A percentile compares a stretch with the other conserved stretches of the same genome.
Evolutionary conservation across 768 basidiomycete species (phyloP).

Genomic region (Rhizopogon vesiculosus): DNA sequence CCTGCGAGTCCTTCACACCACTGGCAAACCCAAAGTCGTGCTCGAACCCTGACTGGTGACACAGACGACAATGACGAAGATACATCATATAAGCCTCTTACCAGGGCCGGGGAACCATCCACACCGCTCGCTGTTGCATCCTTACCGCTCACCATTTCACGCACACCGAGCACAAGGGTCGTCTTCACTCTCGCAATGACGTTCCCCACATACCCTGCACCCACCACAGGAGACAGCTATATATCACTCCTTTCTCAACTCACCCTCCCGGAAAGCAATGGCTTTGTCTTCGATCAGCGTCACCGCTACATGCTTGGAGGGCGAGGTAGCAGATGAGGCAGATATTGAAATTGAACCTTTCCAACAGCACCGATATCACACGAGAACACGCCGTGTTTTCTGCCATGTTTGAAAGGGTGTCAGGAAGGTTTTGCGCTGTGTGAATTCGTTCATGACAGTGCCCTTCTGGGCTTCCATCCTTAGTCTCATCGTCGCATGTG

Average conservation of each 20-base stretch:
- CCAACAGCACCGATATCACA: slow-evolving; percentile 14
- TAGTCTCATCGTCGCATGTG: too few relatives aligned
- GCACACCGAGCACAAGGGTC: background rate
- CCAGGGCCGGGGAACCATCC: background rate
- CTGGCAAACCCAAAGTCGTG: background rate
- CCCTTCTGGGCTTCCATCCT: too few relatives aligned
- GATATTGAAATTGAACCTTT: slow-evolving; percentile 7
- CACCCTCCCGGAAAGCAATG: slow-evolving; percentile 20
- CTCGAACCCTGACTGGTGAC: background rate
- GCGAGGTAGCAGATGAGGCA: slow-evolving; percentile 16
- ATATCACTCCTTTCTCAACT: slow-evolving; percentile 67
- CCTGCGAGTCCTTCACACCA: background rate
- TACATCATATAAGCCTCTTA: background rate
- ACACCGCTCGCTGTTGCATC: background rate
- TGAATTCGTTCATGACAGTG: too few relatives aligned
- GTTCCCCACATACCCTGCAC: slow-evolving; percentile 1
- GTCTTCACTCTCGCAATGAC: background rate
- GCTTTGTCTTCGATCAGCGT: background rate
- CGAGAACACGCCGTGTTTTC: slow-evolving; percentile 15
- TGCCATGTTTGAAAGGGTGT: too few relatives aligned
- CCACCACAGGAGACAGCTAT: slow-evolving; percentile 31
- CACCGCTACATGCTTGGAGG: slow-evolving; percentile 3
- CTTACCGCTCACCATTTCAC: background rate
- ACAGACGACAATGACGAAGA: background rate
- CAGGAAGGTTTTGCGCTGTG: too few relatives aligned